These are phyloP conservation scores for Cystofilobasidium capitatum DNA, from an alignment of 768 basidiomycete species.

Conservation along the genomic window DNA sequence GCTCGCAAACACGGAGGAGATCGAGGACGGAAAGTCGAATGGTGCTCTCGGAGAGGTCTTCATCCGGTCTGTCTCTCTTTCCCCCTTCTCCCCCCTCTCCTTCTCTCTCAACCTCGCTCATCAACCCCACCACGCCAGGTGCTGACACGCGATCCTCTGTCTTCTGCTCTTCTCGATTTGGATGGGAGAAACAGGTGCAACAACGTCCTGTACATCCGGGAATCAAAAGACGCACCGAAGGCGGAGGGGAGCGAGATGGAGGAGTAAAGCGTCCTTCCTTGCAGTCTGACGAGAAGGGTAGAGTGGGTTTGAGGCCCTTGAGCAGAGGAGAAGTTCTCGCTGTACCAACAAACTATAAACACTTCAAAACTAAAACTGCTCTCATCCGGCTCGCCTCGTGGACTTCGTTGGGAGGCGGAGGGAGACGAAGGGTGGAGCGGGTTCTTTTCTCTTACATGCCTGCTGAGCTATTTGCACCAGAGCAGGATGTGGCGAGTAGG, in stretches of 20 bases:
- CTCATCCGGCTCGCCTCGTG: too few species aligned
- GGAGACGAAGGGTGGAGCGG: too few species aligned
- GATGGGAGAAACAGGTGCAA: constrained; percentile 86
- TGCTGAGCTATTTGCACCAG: too few species aligned
- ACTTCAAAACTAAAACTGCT: too few species aligned
- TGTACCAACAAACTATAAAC: too few species aligned
- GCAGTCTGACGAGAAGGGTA: too few species aligned
- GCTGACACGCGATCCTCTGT: constrained; percentile 19
- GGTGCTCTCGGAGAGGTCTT: constrained; percentile 98
- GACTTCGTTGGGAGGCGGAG: too few species aligned
- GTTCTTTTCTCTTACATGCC: too few species aligned
- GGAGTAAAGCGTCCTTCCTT: background rate
- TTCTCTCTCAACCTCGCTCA: constrained; percentile 5
- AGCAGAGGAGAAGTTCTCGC: too few species aligned
- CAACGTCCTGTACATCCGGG: constrained; percentile 78
- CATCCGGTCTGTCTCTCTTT: constrained; percentile 62
- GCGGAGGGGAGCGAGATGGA: background rate
- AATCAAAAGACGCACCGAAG: constrained; percentile 22
- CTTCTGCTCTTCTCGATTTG: background rate
- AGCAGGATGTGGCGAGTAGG: too few species aligned
- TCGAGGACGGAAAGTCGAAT: constrained; percentile 87
- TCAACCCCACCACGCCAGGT: constrained; percentile 18
- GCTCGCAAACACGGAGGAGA: constrained; percentile 99
- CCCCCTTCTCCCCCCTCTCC: background rate
- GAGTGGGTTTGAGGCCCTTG: too few species aligned